Percentiles rank a stretch among this genome's conserved stretches.
Evolutionary conservation across 441 rosid genomes (phyloP).

Genomic region (Breynia disticha): DNA sequence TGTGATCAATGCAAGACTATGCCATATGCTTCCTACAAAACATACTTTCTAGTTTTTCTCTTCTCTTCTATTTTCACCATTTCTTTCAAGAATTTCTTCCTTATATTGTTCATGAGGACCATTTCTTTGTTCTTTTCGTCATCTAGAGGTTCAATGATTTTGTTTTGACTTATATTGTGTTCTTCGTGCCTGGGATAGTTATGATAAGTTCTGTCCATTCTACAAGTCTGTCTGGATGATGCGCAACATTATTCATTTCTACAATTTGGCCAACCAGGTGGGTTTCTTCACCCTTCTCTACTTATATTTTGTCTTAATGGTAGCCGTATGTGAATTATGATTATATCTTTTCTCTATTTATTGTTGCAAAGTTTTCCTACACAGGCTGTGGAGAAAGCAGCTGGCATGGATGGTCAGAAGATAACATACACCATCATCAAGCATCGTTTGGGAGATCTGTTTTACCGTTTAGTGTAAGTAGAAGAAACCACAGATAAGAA

Average conservation of each 20-base stretch:
- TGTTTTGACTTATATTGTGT: neutral
- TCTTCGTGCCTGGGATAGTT: slow-evolving; percentile 42
- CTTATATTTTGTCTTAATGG: neutral
- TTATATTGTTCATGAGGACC: slow-evolving; percentile 62
- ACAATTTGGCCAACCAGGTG: slow-evolving; percentile 97
- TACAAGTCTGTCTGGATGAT: slow-evolving; percentile 99
- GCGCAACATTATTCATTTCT: slow-evolving; percentile 98
- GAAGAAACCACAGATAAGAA: neutral
- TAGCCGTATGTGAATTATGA: neutral
- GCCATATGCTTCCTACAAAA: too few relatives aligned
- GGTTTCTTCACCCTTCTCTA: neutral
- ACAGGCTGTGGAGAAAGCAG: slow-evolving; percentile 96
- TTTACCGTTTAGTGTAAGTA: slow-evolving; percentile 91
- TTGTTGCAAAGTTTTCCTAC: neutral
- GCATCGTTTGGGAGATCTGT: slow-evolving; percentile 96
- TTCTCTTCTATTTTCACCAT: too few relatives aligned
- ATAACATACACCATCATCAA: slow-evolving; percentile 82
- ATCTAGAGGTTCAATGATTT: neutral
- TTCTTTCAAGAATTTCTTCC: too few relatives aligned
- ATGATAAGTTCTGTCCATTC: slow-evolving; percentile 97
- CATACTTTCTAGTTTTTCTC: too few relatives aligned
- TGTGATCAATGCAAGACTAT: too few relatives aligned
- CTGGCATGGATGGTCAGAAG: slow-evolving; percentile 99
- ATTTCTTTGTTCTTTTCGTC: neutral
- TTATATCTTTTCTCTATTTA: neutral